Evolutionary conservation across 306 rosid species (phyloP), one percentile per base, ranked within the genome.

Genomic region (Trifolium subterraneum): DNA sequence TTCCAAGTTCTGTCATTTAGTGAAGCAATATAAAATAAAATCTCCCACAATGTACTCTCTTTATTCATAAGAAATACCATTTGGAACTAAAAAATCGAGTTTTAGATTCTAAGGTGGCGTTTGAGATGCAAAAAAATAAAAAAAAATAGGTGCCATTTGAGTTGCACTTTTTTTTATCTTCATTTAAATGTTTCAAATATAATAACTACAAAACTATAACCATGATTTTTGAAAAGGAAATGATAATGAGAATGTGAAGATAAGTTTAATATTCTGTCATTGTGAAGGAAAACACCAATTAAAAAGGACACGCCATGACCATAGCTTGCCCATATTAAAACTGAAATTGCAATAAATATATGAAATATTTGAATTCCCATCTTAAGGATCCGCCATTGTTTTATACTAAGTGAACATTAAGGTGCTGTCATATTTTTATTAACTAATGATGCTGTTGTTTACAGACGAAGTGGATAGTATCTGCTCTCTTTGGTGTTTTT

Each of bases 391-490:
- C 4, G 6, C 64, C 39, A 44, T 23, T 44, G 22, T 44, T 42
- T 7, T 67, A 44, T 22, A 41, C 44, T 8, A 25, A 48, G 25
- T 25, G 25, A 68, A 25, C 27, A n/a, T 47, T 48, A n/a, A 27
- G 10, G 1, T 54, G 19, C 19, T 7, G 20, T 27, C 27, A 39
- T 23, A 10, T n/a, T 72, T 39, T 58, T 42, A 25, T 3, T 56
- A 47, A 70, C 41, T 74, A 14, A 77, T 72, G 42, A 35, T 76
- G 75, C 3, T 75, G 52, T 76, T 71, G 78, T 63, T 75, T 67
- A 64, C 85, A 92, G 96, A 92, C 91, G 83, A 92, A 87, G 87
- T 92, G 96, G 97, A 67, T 87, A 64, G 63, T 86, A 6, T 13
- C 80, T 52, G 83, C 54, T 15, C 51, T 78, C 27, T 86, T 91